A percentile compares a stretch with the other conserved stretches of the same genome.
phyloP scores from a whole-genome alignment of 2,329 filamentous ascomycete species.

The Pleoardoris graminearum region DNA sequence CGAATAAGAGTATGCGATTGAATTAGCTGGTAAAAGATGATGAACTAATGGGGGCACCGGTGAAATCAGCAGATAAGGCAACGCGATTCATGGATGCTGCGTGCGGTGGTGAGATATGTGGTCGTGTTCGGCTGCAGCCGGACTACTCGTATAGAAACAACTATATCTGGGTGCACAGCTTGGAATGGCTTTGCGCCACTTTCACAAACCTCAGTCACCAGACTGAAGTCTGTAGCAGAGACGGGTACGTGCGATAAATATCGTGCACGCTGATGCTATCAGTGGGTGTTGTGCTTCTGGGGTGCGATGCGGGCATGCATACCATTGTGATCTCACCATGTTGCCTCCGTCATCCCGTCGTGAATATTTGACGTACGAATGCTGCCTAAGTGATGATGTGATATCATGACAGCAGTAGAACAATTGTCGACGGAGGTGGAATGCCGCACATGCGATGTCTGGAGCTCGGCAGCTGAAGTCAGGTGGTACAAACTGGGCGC shows the following conservation, averaged over 20 bases:
- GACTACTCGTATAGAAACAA: background rate
- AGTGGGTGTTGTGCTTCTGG: too few relatives aligned
- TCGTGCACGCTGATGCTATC: too few relatives aligned
- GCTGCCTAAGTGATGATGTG: background rate
- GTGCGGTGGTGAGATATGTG: background rate
- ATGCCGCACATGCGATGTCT: background rate
- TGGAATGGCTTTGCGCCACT: background rate
- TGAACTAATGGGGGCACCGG: background rate
- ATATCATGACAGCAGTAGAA: background rate
- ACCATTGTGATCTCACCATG: background rate
- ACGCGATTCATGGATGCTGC: too few relatives aligned
- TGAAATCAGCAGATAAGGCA: background rate
- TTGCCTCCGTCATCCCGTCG: background rate
- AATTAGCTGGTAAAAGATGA: background rate
- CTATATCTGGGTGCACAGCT: background rate
- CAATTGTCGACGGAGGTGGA: background rate
- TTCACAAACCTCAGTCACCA: too few relatives aligned
- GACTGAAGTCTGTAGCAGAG: too few relatives aligned
- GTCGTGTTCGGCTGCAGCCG: conserved; percentile 1
- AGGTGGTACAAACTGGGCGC: background rate
- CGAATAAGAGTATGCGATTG: background rate
- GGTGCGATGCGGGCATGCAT: too few relatives aligned
- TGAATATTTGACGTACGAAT: background rate
- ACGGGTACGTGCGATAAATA: too few relatives aligned
- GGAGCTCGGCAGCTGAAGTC: background rate